Evolutionary conservation across 2,329 filamentous ascomycete genomes (phyloP).

Genomic region (Hypomyces rosellus): DNA sequence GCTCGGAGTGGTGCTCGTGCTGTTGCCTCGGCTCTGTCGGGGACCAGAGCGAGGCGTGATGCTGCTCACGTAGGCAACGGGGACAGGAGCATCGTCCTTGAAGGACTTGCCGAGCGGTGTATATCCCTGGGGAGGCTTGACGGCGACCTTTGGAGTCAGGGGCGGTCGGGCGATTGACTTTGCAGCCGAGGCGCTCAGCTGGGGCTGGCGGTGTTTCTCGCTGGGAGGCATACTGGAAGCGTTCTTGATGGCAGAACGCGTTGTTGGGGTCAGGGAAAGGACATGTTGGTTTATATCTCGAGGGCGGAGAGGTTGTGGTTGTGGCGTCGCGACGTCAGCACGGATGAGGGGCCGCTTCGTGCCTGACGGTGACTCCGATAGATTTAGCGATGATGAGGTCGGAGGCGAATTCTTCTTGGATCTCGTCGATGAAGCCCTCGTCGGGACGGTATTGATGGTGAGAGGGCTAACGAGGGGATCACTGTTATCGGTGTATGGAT

Average conservation of each 20-base stretch:
- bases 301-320: slow-evolving; percentile 8
- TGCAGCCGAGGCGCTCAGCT: slow-evolving; percentile 56
- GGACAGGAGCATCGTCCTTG: slow-evolving; percentile 46
- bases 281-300: slow-evolving; percentile 24
- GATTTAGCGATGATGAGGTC: not conserved
- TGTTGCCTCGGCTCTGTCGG: slow-evolving; percentile 66
- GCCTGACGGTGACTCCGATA: not conserved
- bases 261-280: slow-evolving; percentile 13
- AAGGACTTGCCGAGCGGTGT: slow-evolving; percentile 33
- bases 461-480: not conserved
- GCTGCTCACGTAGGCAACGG: slow-evolving; percentile 56
- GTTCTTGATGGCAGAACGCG: slow-evolving; percentile 18
- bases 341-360: slow-evolving; percentile 11
- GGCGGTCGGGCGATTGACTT: slow-evolving; percentile 45
- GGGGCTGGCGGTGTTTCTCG: slow-evolving; percentile 60
- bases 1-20: slow-evolving; percentile 58
- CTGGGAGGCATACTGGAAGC: slow-evolving; percentile 38
- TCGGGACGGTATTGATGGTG: not conserved
- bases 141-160: slow-evolving; percentile 51
- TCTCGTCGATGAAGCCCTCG: not conserved
- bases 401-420: not conserved
- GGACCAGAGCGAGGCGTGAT: slow-evolving; percentile 73
- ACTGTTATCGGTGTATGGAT: slow-evolving; percentile 9
- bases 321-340: slow-evolving; percentile 7
- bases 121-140: slow-evolving; percentile 32